Evolutionary conservation across 192 early-diverging fungal species (phyloP), one percentile per base, ranked within the genome.

Genomic region (Entomortierella lignicola): DNA sequence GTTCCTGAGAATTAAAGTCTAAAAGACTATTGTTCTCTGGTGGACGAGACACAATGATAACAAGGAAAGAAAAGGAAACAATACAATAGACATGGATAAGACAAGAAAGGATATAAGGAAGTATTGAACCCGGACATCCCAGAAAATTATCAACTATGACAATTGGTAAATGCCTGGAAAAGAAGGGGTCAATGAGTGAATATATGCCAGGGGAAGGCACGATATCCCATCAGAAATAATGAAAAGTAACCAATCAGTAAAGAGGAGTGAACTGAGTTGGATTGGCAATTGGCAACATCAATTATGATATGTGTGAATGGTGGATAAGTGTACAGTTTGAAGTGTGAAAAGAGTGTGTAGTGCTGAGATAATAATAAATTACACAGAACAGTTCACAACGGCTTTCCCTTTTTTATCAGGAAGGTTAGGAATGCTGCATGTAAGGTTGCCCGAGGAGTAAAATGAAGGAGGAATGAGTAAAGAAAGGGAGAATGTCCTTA

Each of bases 401-500:
- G 44, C 17, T 47, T 20, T 47, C 44, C 44, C 17, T 47, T 47
- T 15, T 15, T 11, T 47, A 47, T 4, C 44, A 47, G 17, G 52
- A 54, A 30, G 3, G 15, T 37, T 37, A 37, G 34, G 4, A 10
- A 10, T 37, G 34, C 10, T 37, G 34, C 34, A 37, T 37, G 34
- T 10, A 37, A 37, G n/a, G n/a, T n/a, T 37, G 34, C 10, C 34
- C 4, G 34, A 10, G 34, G 34, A 55, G 12, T 27, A 55, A 55
- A 25, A 25, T 4, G 27, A 18, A 37, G 55, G 31, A 39, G 61
- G 43, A 32, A 20, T n/a, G 21, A 50, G 7, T 2, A 20, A 43
- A 31, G 52, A 37, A 50, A 56, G n/a, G n/a, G n/a, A n/a, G n/a
- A 53, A 26, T 29, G 15, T 29, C 41, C 75, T 79, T 79, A 79